Base-by-base conservation (phyloP, 2,329 filamentous ascomycete species). In the Alternaria infectoria region DNA sequence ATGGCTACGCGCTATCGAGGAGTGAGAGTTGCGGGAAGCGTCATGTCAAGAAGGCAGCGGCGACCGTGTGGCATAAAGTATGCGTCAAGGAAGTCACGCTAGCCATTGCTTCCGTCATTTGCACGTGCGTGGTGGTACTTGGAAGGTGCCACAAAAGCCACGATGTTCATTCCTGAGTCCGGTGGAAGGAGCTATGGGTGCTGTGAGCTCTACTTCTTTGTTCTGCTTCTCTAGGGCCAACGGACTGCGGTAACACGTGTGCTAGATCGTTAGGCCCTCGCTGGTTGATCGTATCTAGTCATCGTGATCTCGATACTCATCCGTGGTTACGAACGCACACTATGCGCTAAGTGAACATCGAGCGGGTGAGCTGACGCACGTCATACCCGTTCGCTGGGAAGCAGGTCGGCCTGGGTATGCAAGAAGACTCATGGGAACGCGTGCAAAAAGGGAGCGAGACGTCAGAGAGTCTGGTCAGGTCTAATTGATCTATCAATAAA, bases 401-500 rank as follows among this genome's bases (percentile, higher is more conserved):
- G 36, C 15, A n/a, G 36, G 8, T 0, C 9, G n/a, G 5, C n/a
- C 9, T 9, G 36, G 4, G 15, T 11, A 11, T 3, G 8, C 0
- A 17, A 1, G 8, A n/a, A 40, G n/a, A 40, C n/a, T 17, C 36
- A 17, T 17, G 9, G 1, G 2, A 40, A 40, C 36, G 15, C 15
- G 15, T 17, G 15, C 4, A 10, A 10, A 6, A 10, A 17, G 4
- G 8, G 9, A 44, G 17, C 6, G 13, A 6, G 47, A 13, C 11
- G 9, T 51, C 5, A 17, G 7, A 51, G 5, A 32, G 2, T 21
- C 6, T 9, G 17, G 13, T 32, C 17, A 30, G 17, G 28, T 51
- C 28, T 36, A 36, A 36, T n/a, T 36, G 17, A 21, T 13, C 19
- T 21, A 51, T 51, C 17, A 51, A 51, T 51, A 51, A 52, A 52